Conservation (phyloP, 1,139 yeast species). For the Trichomonascaceae sp. region DNA sequence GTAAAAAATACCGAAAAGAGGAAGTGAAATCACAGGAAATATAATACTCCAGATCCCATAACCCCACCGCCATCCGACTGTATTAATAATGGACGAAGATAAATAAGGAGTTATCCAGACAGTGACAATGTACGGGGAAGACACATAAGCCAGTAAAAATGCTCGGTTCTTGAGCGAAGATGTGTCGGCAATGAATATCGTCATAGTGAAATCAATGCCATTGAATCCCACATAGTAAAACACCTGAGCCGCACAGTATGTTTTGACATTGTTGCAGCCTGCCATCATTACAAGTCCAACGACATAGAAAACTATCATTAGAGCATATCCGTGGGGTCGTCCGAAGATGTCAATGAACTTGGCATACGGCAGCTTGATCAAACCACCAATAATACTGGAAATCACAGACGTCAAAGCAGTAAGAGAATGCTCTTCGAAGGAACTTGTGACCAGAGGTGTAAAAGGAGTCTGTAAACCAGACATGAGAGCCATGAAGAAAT, state of each 20-base stretch:
- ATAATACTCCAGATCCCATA: constrained; percentile 34
- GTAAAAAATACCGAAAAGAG: constrained; percentile 28
- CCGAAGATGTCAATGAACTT: constrained; percentile 31
- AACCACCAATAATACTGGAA: constrained; percentile 46
- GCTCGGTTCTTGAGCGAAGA: constrained; percentile 29
- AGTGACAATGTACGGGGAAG: constrained; percentile 30
- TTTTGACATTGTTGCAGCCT: constrained; percentile 23
- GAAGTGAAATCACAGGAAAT: constrained; percentile 30
- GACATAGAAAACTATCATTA: constrained; percentile 20
- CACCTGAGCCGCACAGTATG: constrained; percentile 29
- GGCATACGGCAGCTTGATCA: constrained; percentile 42
- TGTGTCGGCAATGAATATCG: constrained; percentile 29
- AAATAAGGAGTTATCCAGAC: constrained; percentile 28
- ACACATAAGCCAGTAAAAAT: constrained; percentile 27
- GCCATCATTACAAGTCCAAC: constrained; percentile 31
- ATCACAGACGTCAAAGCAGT: constrained; percentile 21
- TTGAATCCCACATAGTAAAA: constrained; percentile 28
- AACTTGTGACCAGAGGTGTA: constrained; percentile 12
- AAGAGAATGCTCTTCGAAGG: constrained; percentile 17
- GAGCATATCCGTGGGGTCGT: constrained; percentile 30
- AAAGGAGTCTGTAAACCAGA: constrained; percentile 8
- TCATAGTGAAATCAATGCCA: constrained; percentile 23
- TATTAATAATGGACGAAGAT: constrained; percentile 1
- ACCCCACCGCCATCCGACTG: constrained; percentile 33
- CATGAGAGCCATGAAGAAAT: constrained; percentile 13